Conservation (phyloP, 176 grass and related monocot genomes). For the Zizania latifolia region DNA sequence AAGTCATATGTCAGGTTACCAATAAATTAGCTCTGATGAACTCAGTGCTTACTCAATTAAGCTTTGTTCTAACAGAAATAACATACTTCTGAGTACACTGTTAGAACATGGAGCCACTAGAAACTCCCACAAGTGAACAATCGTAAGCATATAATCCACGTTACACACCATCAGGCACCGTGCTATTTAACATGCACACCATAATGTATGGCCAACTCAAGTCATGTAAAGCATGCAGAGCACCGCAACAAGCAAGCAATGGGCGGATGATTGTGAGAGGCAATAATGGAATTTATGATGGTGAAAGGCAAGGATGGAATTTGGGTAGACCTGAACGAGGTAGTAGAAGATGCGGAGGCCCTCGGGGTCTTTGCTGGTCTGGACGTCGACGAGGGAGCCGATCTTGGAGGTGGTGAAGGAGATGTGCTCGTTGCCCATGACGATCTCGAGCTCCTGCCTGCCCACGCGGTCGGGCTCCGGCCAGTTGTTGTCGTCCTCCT, state of each 20-base stretch:
- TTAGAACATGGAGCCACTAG: neutral
- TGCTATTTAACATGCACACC: neutral
- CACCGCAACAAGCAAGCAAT: neutral
- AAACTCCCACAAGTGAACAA: neutral
- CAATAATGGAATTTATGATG: no score
- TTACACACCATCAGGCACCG: neutral
- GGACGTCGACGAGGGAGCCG: constrained; percentile 83
- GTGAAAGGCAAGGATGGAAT: neutral
- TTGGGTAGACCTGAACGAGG: constrained; percentile 63
- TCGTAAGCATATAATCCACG: no score
- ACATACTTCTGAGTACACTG: neutral
- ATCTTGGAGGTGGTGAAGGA: constrained; percentile 98
- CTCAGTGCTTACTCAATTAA: neutral
- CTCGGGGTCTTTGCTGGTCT: constrained; percentile 86
- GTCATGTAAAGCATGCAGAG: neutral
- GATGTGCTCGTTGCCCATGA: constrained; percentile 94
- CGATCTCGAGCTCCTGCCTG: constrained; percentile 95
- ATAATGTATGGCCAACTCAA: neutral
- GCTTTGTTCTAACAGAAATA: neutral
- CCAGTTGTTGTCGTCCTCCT: constrained; percentile 96
- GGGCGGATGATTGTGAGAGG: neutral
- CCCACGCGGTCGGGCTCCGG: constrained; percentile 83
- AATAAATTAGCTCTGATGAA: neutral
- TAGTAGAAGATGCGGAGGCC: constrained; percentile 93
- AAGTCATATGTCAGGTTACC: neutral